Base-by-base conservation (phyloP, 2,329 filamentous ascomycete genomes). In the Dactylella cylindrospora region DNA sequence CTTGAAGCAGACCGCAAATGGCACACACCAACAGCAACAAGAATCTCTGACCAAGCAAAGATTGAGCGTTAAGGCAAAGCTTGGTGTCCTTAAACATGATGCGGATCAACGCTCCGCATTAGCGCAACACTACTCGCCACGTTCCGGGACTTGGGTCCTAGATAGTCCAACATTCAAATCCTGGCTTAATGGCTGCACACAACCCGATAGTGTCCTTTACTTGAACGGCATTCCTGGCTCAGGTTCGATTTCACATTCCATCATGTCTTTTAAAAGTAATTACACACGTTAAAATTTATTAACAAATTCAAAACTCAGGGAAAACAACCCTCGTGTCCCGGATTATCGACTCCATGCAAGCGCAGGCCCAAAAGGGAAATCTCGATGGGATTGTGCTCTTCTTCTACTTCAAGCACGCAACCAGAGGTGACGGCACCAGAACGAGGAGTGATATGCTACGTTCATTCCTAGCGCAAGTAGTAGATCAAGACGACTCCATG, bases 221-320 rank as follows among this genome's bases (percentile, higher is more conserved):
- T 33, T 67, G 2, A 40, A 66, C 25, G 66, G 66, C 7, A 66
- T 66, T 23, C 66, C 66, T 25, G 66, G 66, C 5, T 54, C 66
- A n/a, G 66, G 66, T 66, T 36, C 19, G 32, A n/a, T n/a, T n/a
- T n/a, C n/a, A n/a, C n/a, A n/a, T n/a, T n/a, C n/a, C n/a, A n/a
- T n/a, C n/a, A n/a, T n/a, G n/a, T n/a, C n/a, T n/a, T n/a, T n/a
- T n/a, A n/a, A n/a, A n/a, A n/a, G n/a, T n/a, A n/a, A n/a, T n/a
- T n/a, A n/a, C n/a, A n/a, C n/a, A n/a, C n/a, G n/a, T n/a, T n/a
- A n/a, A n/a, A n/a, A n/a, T n/a, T n/a, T n/a, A n/a, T n/a, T n/a
- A n/a, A n/a, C n/a, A n/a, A n/a, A n/a, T n/a, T n/a, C n/a, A n/a
- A n/a, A n/a, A n/a, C n/a, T n/a, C n/a, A n/a, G n/a, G n/a, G n/a